Conservation (phyloP, 106 monocot species). For the Apostasia ramifera region DNA sequence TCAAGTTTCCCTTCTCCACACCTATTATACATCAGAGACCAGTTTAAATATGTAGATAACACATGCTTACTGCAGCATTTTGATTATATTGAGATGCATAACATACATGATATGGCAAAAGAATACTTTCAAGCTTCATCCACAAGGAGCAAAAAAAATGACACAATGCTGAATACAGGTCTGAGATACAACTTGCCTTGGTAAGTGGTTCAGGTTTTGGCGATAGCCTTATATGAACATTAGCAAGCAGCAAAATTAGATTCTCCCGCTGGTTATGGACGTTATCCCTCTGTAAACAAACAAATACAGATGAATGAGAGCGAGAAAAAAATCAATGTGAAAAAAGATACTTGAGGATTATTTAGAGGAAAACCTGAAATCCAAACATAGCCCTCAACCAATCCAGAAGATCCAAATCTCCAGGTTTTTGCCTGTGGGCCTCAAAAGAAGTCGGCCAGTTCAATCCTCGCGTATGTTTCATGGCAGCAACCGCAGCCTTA, state of each 20-base stretch:
- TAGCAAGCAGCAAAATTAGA: conserved; percentile 78
- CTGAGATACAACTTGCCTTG: conserved; percentile 38
- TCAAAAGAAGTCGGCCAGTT: conserved; percentile 82
- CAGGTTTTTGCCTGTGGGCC: conserved; percentile 70
- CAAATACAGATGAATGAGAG: not conserved
- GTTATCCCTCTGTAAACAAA: conserved; percentile 69
- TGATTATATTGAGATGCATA: no score
- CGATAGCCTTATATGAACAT: conserved; percentile 73
- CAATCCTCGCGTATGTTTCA: conserved; percentile 68
- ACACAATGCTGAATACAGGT: not conserved
- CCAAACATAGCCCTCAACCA: conserved; percentile 97
- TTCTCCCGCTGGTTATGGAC: conserved; percentile 94
- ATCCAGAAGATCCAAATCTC: conserved; percentile 86
- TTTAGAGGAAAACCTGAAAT: conserved; percentile 65
- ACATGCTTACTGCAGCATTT: no score
- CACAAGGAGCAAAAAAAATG: not conserved
- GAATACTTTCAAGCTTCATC: not conserved
- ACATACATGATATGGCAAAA: no score
- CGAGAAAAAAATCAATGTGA: not conserved
- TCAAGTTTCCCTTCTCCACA: no score
- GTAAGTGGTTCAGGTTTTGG: conserved; percentile 96
- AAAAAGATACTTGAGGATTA: not conserved
- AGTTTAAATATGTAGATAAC: no score
- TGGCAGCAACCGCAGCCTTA: conserved; percentile 82
- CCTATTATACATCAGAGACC: no score